Percentiles rank a stretch among this genome's conserved stretches.
Evolutionary conservation across 148 eudicot genomes (phyloP).

Genomic region (Fallopia convolvulus): DNA sequence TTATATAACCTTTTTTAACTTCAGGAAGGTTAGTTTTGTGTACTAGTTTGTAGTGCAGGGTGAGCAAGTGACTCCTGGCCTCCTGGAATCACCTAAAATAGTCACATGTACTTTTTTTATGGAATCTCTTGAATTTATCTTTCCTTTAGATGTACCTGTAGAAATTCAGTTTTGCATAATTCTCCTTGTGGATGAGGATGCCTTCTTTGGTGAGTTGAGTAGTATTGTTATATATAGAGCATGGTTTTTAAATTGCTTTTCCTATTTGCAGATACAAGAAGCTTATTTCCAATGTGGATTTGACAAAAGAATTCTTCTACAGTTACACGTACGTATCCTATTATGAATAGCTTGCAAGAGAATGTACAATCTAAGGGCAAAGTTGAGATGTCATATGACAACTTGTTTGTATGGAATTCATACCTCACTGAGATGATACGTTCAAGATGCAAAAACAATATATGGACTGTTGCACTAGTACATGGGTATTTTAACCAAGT

Average conservation of each 20-base stretch:
- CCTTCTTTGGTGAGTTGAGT: neutral
- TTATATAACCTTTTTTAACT: too few species aligned
- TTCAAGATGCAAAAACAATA: constrained; percentile 56
- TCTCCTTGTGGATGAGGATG: neutral
- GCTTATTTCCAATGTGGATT: constrained; percentile 90
- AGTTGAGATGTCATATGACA: constrained; percentile 71
- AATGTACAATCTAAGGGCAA: constrained; percentile 64
- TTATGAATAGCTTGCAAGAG: constrained; percentile 88
- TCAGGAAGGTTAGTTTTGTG: neutral
- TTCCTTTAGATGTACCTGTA: neutral
- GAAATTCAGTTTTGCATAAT: neutral
- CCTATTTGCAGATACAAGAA: constrained; percentile 83
- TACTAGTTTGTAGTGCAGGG: neutral
- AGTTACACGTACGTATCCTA: constrained; percentile 96
- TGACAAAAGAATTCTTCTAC: constrained; percentile 96
- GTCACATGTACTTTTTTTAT: neutral
- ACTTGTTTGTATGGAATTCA: constrained; percentile 92
- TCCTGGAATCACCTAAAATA: neutral
- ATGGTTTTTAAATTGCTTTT: neutral
- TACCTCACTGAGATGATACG: constrained; percentile 59
- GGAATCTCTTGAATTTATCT: neutral
- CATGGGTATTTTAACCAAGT: constrained; percentile 92
- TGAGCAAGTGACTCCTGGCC: neutral
- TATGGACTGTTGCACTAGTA: constrained; percentile 65
- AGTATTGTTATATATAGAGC: neutral